phyloP scores from a whole-genome alignment of 139 green algal genomes.

The Asterochloris sp. region DNA sequence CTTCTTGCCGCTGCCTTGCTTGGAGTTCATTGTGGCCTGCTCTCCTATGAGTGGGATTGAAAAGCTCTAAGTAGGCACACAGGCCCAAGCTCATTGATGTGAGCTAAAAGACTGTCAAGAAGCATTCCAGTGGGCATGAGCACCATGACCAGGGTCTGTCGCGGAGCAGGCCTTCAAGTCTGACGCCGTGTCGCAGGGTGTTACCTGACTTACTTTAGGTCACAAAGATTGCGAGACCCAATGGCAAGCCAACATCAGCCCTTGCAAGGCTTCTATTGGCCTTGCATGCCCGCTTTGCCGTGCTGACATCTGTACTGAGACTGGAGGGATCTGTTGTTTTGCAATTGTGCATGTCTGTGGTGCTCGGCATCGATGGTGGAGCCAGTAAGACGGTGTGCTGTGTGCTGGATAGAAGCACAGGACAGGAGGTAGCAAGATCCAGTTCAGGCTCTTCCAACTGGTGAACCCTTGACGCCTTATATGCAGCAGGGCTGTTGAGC shows the following conservation, averaged over 20 bases:
- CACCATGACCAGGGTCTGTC: too few species aligned
- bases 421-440: background rate
- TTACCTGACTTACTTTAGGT: too few species aligned
- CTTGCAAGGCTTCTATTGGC: background rate
- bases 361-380: conserved; percentile 13
- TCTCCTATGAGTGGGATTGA: too few species aligned
- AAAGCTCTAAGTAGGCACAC: too few species aligned
- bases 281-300: background rate
- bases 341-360: background rate
- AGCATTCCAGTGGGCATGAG: too few species aligned
- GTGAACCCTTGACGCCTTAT: background rate
- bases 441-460: background rate
- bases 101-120: too few species aligned
- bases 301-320: background rate
- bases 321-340: background rate
- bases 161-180: too few species aligned
- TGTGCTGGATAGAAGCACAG: background rate
- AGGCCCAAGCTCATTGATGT: too few species aligned
- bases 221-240: too few species aligned
- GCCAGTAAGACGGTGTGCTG: conserved; percentile 11
- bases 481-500: background rate
- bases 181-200: too few species aligned
- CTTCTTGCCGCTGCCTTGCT: too few species aligned
- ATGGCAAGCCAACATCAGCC: background rate
- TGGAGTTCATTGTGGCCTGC: too few species aligned